These are phyloP conservation scores for Oemleria cerasiformis DNA, from an alignment of 306 rosid genomes.

Conservation along the genomic window DNA sequence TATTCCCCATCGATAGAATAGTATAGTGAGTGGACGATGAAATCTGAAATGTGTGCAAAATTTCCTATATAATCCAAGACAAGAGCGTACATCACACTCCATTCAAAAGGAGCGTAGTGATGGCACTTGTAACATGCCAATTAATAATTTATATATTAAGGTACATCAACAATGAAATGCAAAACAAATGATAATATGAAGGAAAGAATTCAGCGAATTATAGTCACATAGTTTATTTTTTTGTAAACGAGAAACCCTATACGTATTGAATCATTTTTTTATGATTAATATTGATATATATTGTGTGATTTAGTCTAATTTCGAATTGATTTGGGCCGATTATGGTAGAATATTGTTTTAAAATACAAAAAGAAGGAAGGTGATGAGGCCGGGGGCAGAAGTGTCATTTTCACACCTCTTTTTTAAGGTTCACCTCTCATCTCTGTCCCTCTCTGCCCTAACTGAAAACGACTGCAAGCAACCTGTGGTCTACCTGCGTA, in stretches of 20 bases:
- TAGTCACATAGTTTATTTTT: too few species aligned
- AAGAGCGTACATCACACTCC: constrained; percentile 15
- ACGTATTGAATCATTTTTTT: too few species aligned
- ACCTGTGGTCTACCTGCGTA: constrained; percentile 58
- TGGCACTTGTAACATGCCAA: neutral
- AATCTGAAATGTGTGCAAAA: neutral
- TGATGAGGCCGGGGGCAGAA: constrained; percentile 40
- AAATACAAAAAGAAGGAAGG: constrained; percentile 2
- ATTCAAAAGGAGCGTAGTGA: neutral
- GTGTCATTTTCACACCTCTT: constrained; percentile 40
- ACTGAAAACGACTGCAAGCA: constrained; percentile 89
- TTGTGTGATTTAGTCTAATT: too few species aligned
- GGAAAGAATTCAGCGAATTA: too few species aligned
- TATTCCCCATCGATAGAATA: neutral
- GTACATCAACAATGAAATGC: too few species aligned
- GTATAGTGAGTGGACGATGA: constrained; percentile 2
- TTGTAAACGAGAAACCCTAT: too few species aligned
- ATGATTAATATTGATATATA: too few species aligned
- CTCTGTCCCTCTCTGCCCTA: constrained; percentile 40
- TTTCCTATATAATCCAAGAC: neutral
- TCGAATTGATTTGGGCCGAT: too few species aligned
- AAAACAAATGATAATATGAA: too few species aligned
- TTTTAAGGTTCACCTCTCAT: constrained; percentile 51
- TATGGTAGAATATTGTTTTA: too few species aligned
- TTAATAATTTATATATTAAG: neutral